Conservation (phyloP, 371 early-diverging fungal species). For the Mortierella sp. region DNA sequence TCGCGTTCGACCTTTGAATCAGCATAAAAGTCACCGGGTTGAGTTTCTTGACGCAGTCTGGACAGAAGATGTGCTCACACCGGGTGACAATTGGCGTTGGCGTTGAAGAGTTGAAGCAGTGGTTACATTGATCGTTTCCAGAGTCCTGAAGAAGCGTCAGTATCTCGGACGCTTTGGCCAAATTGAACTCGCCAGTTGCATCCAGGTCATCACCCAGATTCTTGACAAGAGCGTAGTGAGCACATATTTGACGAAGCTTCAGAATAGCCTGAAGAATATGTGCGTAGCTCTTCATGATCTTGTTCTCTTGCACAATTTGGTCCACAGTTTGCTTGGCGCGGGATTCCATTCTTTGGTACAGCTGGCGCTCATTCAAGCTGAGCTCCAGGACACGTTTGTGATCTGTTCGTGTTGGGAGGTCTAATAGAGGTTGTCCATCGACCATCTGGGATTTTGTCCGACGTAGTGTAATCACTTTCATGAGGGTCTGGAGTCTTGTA, state of each 20-base stretch:
- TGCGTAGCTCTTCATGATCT: conserved; percentile 67
- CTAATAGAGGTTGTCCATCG: conserved; percentile 69
- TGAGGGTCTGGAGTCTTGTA: conserved; percentile 68
- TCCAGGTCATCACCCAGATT: conserved; percentile 38
- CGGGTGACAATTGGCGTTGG: conserved; percentile 42
- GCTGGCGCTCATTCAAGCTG: conserved; percentile 58
- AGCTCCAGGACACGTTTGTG: conserved; percentile 58
- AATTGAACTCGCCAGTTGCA: conserved; percentile 33
- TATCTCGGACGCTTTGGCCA: conserved; percentile 38
- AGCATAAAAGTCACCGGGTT: conserved; percentile 43
- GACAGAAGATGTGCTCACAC: conserved; percentile 54
- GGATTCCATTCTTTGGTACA: conserved; percentile 62
- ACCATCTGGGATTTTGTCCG: conserved; percentile 68
- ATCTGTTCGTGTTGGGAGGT: conserved; percentile 62
- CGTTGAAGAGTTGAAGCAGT: conserved; percentile 40
- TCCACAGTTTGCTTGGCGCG: conserved; percentile 55
- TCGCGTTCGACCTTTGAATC: conserved; percentile 39
- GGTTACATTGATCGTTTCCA: conserved; percentile 52
- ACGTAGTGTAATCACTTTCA: conserved; percentile 71
- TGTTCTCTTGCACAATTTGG: conserved; percentile 54
- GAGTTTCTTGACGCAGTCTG: conserved; percentile 47
- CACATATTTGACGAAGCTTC: conserved; percentile 66
- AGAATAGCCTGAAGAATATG: conserved; percentile 66
- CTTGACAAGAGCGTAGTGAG: conserved; percentile 51
- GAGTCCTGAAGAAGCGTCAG: conserved; percentile 42